phyloP scores from a whole-genome alignment of 805 yeast genomes.

The Myxozyma vanderwaltii region DNA sequence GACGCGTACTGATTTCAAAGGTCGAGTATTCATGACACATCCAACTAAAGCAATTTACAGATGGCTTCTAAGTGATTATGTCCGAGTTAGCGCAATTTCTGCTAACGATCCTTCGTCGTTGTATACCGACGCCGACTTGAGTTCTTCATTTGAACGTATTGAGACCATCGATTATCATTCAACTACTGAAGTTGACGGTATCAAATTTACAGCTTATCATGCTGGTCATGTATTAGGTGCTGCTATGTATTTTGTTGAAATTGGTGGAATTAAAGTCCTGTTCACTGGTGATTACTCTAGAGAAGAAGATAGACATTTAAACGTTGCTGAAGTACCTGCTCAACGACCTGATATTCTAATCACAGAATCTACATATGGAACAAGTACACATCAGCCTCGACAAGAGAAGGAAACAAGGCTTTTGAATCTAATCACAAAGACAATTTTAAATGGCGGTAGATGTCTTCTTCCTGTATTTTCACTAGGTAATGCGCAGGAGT shows the following conservation, averaged over 20 bases:
- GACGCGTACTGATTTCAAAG: constrained; percentile 94
- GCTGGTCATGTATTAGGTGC: constrained; percentile 99
- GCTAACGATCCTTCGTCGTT: constrained; percentile 45
- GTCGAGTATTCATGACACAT: constrained; percentile 98
- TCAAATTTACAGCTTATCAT: constrained; percentile 94
- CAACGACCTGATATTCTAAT: constrained; percentile 83
- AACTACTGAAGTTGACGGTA: constrained; percentile 90
- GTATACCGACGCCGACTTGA: constrained; percentile 88
- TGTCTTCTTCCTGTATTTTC: constrained; percentile 94
- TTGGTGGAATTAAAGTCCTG: constrained; percentile 83
- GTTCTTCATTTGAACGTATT: constrained; percentile 81
- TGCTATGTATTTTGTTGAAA: constrained; percentile 94
- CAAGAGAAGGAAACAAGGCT: constrained; percentile 79
- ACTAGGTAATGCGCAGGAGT: constrained; percentile 94
- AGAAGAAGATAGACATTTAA: constrained; percentile 92
- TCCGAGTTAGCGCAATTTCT: constrained; percentile 57
- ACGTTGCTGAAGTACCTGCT: constrained; percentile 93
- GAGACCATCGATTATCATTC: constrained; percentile 96
- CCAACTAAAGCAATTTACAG: constrained; percentile 98
- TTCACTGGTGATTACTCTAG: constrained; percentile 98
- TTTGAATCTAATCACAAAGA: constrained; percentile 79
- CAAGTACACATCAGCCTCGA: constrained; percentile 94
- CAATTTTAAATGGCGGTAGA: constrained; percentile 85
- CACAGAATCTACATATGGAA: constrained; percentile 96
- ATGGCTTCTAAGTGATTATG: constrained; percentile 93